Evolutionary conservation across 169 alveolate genomes (phyloP).

Genomic region (Neospora caninum): DNA sequence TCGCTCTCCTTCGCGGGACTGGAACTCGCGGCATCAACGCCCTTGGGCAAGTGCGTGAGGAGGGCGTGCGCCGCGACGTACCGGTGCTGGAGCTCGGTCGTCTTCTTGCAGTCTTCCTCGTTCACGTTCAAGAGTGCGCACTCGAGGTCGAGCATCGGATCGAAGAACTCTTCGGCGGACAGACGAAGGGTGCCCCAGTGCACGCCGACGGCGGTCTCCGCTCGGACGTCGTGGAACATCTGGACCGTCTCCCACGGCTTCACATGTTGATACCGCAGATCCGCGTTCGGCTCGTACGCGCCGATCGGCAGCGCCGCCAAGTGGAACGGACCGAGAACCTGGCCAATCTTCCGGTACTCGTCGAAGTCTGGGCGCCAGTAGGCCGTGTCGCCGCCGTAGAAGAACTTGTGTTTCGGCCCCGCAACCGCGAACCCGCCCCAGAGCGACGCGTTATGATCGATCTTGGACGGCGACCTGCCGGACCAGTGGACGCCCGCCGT

Average conservation of each 20-base stretch:
- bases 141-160: conserved; percentile 64
- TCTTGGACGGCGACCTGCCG: conserved; percentile 51
- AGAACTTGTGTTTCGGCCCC: conserved; percentile 52
- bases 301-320: conserved; percentile 59
- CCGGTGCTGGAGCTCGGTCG: background rate
- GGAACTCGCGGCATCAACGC: too few species aligned
- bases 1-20: too few species aligned
- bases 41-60: background rate
- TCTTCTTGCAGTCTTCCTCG: background rate
- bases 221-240: conserved; percentile 35
- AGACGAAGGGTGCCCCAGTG: conserved; percentile 62
- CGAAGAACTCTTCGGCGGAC: conserved; percentile 54
- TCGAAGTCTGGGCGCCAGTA: conserved; percentile 48
- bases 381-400: conserved; percentile 53
- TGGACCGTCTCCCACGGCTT: conserved; percentile 44
- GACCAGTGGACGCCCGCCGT: conserved; percentile 51
- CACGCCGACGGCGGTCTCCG: conserved; percentile 59
- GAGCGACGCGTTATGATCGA: conserved; percentile 53
- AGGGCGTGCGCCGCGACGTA: conserved; percentile 11
- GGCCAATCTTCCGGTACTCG: conserved; percentile 45
- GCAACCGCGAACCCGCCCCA: conserved; percentile 61
- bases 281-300: conserved; percentile 65
- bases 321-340: conserved; percentile 56
- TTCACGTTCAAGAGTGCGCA: conserved; percentile 31
- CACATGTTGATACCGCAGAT: conserved; percentile 53